Conservation (phyloP, 2,329 filamentous ascomycete genomes). For the Tolypocladium ovalisporum region DNA sequence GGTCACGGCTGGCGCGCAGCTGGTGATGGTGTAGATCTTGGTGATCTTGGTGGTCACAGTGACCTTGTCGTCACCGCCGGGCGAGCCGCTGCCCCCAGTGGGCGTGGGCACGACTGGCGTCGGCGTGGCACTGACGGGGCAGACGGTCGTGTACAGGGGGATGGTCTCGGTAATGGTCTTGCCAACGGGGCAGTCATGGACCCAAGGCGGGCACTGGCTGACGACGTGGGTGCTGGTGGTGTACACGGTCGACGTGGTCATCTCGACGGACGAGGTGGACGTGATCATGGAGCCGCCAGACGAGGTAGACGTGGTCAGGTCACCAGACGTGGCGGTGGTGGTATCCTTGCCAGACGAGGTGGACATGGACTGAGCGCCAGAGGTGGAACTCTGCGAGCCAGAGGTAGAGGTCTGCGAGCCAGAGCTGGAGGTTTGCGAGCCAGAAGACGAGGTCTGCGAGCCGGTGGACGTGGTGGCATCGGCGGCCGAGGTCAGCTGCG, state of each 20-base stretch:
- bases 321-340: neutral
- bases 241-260: slow-evolving; percentile 22
- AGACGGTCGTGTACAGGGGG: slow-evolving; percentile 30
- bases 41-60: slow-evolving; percentile 36
- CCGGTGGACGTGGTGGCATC: neutral
- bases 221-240: slow-evolving; percentile 32
- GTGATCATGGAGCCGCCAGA: neutral
- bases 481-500: slow-evolving; percentile 16
- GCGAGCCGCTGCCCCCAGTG: neutral
- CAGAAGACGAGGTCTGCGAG: neutral
- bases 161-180: slow-evolving; percentile 24
- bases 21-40: slow-evolving; percentile 44
- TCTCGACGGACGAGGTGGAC: neutral
- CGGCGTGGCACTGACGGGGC: slow-evolving; percentile 15
- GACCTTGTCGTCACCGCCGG: slow-evolving; percentile 25
- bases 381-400: neutral
- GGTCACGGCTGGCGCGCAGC: slow-evolving; percentile 44
- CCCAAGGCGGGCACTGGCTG: slow-evolving; percentile 35
- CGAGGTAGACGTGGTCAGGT: slow-evolving; percentile 17
- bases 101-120: neutral
- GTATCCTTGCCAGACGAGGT: neutral
- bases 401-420: neutral
- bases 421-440: no score
- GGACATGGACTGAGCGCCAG: neutral
- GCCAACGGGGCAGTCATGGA: slow-evolving; percentile 21